Conservation (phyloP, 768 basidiomycete species). For the Neoboletus subvelutipes region DNA sequence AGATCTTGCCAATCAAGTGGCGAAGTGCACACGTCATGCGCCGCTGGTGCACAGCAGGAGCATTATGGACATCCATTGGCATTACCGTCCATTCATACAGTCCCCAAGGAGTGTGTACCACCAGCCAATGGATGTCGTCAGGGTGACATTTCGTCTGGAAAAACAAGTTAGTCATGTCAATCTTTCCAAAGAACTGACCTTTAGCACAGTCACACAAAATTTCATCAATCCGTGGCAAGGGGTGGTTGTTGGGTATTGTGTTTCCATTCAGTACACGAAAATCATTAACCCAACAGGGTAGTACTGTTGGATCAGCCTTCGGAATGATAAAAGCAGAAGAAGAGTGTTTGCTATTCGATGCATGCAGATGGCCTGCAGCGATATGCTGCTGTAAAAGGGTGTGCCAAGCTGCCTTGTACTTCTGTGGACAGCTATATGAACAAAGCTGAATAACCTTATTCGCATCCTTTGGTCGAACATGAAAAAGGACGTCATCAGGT, state of each 20-base stretch:
- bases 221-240: slow-evolving; percentile 16
- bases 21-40: slow-evolving; percentile 13
- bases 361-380: too few relatives aligned
- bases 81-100: slow-evolving; percentile 36
- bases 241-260: slow-evolving; percentile 19
- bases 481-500: too few relatives aligned
- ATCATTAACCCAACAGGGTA: slow-evolving; percentile 32
- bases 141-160: slow-evolving; percentile 36
- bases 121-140: slow-evolving; percentile 33
- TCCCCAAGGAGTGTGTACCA: slow-evolving; percentile 39
- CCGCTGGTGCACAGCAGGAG: slow-evolving; percentile 20
- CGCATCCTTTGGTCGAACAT: too few relatives aligned
- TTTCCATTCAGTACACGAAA: slow-evolving; percentile 26
- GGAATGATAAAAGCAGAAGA: slow-evolving; percentile 27
- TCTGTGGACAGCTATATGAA: too few relatives aligned
- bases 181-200: slow-evolving; percentile 36
- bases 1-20: slow-evolving; percentile 15
- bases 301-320: slow-evolving; percentile 24
- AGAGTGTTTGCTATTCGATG: too few relatives aligned
- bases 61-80: slow-evolving; percentile 13
- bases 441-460: too few relatives aligned
- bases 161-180: slow-evolving; percentile 44
- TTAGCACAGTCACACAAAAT: slow-evolving; percentile 25
- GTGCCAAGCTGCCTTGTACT: too few relatives aligned
- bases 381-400: too few relatives aligned